These are phyloP conservation scores for Fusarium musae DNA, from an alignment of 2,329 filamentous ascomycete species.

Conservation along the genomic window DNA sequence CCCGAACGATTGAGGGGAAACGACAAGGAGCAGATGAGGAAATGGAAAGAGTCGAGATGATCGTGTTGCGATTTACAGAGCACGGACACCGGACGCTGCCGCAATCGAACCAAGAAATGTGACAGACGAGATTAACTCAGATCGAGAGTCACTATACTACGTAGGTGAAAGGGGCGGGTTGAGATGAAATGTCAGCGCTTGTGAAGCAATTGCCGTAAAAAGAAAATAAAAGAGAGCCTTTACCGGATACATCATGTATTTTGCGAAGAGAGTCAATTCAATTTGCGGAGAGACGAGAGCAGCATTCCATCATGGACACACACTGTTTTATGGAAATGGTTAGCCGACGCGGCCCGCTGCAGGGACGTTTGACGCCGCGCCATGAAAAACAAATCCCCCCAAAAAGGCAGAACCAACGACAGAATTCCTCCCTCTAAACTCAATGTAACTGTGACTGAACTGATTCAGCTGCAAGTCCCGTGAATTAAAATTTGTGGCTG, in stretches of 20 bases:
- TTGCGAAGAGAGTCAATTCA: neutral
- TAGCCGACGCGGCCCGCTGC: slow-evolving; percentile 41
- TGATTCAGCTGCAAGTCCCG: neutral
- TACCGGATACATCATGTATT: neutral
- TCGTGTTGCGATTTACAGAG: neutral
- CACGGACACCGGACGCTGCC: slow-evolving; percentile 11
- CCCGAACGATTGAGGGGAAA: slow-evolving; percentile 31
- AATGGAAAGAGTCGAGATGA: slow-evolving; percentile 7
- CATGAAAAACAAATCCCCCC: neutral
- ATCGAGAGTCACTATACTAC: neutral
- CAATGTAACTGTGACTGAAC: neutral
- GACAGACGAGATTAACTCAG: neutral
- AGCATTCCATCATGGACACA: neutral
- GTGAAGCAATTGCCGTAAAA: neutral
- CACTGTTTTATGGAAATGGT: slow-evolving; percentile 23
- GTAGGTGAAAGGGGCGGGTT: neutral
- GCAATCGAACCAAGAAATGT: neutral
- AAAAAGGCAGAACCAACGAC: neutral
- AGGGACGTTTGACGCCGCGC: slow-evolving; percentile 34
- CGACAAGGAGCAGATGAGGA: neutral
- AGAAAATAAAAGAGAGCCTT: neutral
- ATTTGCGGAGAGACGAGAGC: neutral
- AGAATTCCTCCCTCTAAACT: neutral
- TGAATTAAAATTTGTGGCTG: neutral
- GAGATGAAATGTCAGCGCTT: neutral